A percentile compares a stretch with the other conserved stretches of the same genome.
Conservation (phyloP, 805 yeast species). For the Pichia cabralensis region DNA sequence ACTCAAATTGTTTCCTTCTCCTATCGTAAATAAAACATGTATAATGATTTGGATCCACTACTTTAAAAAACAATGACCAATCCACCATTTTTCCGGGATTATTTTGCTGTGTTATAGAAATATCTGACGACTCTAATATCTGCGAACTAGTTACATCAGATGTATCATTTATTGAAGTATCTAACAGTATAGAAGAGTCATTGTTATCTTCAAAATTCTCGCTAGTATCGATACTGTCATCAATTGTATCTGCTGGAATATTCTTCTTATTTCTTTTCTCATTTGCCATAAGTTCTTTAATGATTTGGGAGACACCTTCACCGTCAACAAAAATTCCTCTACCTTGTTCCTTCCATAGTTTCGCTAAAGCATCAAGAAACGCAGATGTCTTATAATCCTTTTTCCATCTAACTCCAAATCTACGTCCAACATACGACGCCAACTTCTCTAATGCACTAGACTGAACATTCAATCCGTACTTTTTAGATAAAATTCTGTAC, state of each 20-base stretch:
- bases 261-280: slow-evolving; percentile 3
- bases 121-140: background rate
- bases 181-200: slow-evolving; percentile 1
- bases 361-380: slow-evolving; percentile 69
- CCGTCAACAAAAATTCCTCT: slow-evolving; percentile 81
- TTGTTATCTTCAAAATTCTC: background rate
- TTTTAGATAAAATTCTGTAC: slow-evolving; percentile 80
- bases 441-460: slow-evolving; percentile 69
- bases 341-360: slow-evolving; percentile 81
- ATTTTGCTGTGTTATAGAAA: too few relatives aligned
- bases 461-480: slow-evolving; percentile 83
- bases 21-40: slow-evolving; percentile 56
- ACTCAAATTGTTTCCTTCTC: slow-evolving; percentile 50
- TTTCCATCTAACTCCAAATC: slow-evolving; percentile 84
- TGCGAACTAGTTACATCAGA: slow-evolving; percentile 2
- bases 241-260: slow-evolving; percentile 3
- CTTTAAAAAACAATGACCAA: slow-evolving; percentile 66
- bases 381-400: slow-evolving; percentile 44
- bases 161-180: slow-evolving; percentile 5
- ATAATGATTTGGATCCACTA: slow-evolving; percentile 55
- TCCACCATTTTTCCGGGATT: slow-evolving; percentile 34
- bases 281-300: slow-evolving; percentile 37
- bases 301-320: slow-evolving; percentile 50
- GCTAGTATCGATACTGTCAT: background rate
- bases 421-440: slow-evolving; percentile 65